These are phyloP conservation scores for Yamagishiella unicocca DNA, from an alignment of 139 green algal genomes.

Conservation along the genomic window DNA sequence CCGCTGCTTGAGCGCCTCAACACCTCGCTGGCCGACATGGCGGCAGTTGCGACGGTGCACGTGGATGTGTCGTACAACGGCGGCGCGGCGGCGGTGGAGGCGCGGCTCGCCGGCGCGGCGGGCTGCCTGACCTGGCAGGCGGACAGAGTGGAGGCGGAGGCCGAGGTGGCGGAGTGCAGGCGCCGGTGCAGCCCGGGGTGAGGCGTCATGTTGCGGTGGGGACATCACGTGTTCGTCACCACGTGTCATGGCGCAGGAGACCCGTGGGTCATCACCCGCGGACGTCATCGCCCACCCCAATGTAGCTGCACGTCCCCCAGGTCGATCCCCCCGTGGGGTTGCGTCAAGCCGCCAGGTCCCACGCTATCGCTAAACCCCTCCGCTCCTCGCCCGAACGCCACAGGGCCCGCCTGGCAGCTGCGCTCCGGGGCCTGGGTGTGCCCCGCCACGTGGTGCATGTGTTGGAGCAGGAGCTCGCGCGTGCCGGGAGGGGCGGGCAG, in stretches of 20 bases:
- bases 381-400: neutral
- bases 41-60: constrained; percentile 1
- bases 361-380: too few relatives aligned
- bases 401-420: neutral
- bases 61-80: neutral
- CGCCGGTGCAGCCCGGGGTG: constrained; percentile 6
- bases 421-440: neutral
- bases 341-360: too few relatives aligned
- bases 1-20: neutral
- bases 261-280: too few relatives aligned
- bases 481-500: too few relatives aligned
- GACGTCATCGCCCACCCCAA: too few relatives aligned
- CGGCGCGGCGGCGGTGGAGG: constrained; percentile 34
- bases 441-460: neutral
- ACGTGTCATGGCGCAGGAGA: too few relatives aligned
- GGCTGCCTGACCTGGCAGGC: constrained; percentile 18
- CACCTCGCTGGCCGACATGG: neutral
- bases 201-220: neutral
- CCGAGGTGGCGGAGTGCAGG: neutral
- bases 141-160: neutral
- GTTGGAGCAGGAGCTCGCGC: neutral
- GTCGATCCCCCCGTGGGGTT: too few relatives aligned
- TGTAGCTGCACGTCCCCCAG: too few relatives aligned
- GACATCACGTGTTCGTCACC: too few relatives aligned
- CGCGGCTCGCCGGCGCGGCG: neutral